These are phyloP conservation scores for Neurospora tetrasperma DNA, from an alignment of 495 filamentous ascomycete genomes.

Conservation along the genomic window DNA sequence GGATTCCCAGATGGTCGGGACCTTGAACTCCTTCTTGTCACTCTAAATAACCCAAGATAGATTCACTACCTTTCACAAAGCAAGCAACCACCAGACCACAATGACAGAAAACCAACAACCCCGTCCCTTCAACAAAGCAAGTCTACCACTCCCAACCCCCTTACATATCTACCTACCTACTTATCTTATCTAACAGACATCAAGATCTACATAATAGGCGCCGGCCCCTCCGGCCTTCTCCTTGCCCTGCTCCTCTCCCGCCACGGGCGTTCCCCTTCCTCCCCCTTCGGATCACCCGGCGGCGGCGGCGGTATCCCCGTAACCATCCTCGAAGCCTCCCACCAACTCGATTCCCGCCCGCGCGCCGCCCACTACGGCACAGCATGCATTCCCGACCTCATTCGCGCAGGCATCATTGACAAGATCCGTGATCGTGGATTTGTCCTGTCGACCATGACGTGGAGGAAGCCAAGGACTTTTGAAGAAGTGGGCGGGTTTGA, in stretches of 20 bases:
- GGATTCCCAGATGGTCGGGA: too few species aligned
- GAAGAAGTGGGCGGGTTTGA: not conserved
- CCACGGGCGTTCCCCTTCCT: not conserved
- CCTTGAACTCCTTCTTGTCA: too few species aligned
- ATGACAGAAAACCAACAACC: not conserved
- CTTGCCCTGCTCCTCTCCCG: slow-evolving; percentile 42
- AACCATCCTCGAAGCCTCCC: slow-evolving; percentile 41
- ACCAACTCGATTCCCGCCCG: slow-evolving; percentile 44
- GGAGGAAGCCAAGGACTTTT: slow-evolving; percentile 30
- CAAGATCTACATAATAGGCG: slow-evolving; percentile 40
- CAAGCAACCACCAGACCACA: too few species aligned
- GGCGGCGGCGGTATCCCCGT: slow-evolving; percentile 35
- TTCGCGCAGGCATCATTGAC: slow-evolving; percentile 45
- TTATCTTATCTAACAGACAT: not conserved
- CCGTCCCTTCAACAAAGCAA: slow-evolving; percentile 1
- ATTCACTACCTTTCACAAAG: too few species aligned
- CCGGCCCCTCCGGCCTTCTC: slow-evolving; percentile 49
- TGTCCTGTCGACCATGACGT: slow-evolving; percentile 40
- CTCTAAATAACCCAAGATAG: too few species aligned
- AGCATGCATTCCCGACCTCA: slow-evolving; percentile 42
- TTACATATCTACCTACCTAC: not conserved
- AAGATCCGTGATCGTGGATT: slow-evolving; percentile 41
- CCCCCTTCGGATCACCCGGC: too few species aligned
- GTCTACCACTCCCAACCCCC: not conserved
- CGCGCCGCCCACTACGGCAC: slow-evolving; percentile 45